Conservation (phyloP, 805 yeast species). For the Clavispora asparagi region DNA sequence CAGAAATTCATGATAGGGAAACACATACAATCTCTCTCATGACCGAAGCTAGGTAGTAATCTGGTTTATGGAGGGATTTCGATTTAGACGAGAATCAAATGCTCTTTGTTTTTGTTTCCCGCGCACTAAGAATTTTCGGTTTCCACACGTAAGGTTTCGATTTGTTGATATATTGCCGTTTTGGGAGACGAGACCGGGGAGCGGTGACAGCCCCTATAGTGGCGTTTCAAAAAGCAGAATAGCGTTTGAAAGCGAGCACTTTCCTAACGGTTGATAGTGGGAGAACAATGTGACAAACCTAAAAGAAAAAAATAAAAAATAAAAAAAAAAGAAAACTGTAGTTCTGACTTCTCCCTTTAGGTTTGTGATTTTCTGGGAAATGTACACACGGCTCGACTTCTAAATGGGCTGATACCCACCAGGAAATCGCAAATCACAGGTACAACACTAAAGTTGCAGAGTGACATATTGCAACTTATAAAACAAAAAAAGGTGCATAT, state of each 20-base stretch:
- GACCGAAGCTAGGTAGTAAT: background rate
- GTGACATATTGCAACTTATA: no score
- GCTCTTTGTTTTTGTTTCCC: constrained; percentile 14
- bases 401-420: no score
- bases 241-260: no score
- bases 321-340: no score
- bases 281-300: no score
- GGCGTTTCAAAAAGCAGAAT: background rate
- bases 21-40: constrained; percentile 27
- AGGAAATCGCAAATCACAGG: no score
- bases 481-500: no score
- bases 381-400: no score
- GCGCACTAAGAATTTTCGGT: constrained; percentile 14
- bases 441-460: no score
- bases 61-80: constrained; percentile 3
- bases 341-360: no score
- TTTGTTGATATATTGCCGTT: constrained; percentile 13
- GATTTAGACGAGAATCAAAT: constrained; percentile 5
- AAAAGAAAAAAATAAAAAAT: no score
- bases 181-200: constrained; percentile 1
- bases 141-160: constrained; percentile 12
- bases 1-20: background rate
- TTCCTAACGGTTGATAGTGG: background rate
- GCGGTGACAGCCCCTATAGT: background rate
- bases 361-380: no score